A percentile compares a stretch with the other conserved stretches of the same genome.
Conservation (phyloP, 306 rosid genomes). For the Fragaria ananassa region DNA sequence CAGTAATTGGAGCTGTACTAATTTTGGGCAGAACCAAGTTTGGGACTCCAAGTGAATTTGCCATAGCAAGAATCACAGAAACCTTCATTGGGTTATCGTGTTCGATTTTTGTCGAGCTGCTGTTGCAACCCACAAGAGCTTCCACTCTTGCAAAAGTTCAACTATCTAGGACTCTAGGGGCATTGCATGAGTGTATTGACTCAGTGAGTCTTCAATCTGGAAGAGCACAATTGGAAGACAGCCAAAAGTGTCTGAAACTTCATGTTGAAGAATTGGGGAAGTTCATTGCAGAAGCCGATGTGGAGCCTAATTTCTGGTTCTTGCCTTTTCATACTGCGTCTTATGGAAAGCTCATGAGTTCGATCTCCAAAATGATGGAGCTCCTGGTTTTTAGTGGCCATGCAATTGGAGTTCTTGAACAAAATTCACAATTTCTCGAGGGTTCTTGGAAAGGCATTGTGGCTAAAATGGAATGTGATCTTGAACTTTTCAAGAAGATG, state of each 20-base stretch:
- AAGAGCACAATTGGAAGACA: slow-evolving; percentile 22
- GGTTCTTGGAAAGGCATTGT: slow-evolving; percentile 30
- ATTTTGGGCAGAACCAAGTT: slow-evolving; percentile 52
- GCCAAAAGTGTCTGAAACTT: slow-evolving; percentile 24
- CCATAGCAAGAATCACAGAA: slow-evolving; percentile 51
- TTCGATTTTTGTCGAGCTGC: slow-evolving; percentile 49
- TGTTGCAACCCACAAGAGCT: slow-evolving; percentile 55
- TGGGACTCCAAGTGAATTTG: slow-evolving; percentile 66
- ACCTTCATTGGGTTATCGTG: slow-evolving; percentile 58
- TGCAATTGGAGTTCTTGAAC: slow-evolving; percentile 38
- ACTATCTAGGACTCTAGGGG: slow-evolving; percentile 38
- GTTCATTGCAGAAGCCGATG: slow-evolving; percentile 52
- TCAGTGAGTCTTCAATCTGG: slow-evolving; percentile 28
- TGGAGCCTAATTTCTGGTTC: slow-evolving; percentile 72
- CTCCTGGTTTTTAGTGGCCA: slow-evolving; percentile 38
- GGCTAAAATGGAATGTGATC: slow-evolving; percentile 33
- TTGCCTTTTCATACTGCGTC: slow-evolving; percentile 45
- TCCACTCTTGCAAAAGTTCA: slow-evolving; percentile 42
- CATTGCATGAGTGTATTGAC: slow-evolving; percentile 37
- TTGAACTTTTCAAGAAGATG: slow-evolving; percentile 45
- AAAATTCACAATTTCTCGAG: slow-evolving; percentile 29
- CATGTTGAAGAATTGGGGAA: slow-evolving; percentile 37
- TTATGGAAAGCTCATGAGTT: slow-evolving; percentile 41
- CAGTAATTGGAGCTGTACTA: slow-evolving; percentile 56
- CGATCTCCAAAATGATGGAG: slow-evolving; percentile 45